Conservation (phyloP, 2,329 filamentous ascomycete species). For the Diaporthe sp. region DNA sequence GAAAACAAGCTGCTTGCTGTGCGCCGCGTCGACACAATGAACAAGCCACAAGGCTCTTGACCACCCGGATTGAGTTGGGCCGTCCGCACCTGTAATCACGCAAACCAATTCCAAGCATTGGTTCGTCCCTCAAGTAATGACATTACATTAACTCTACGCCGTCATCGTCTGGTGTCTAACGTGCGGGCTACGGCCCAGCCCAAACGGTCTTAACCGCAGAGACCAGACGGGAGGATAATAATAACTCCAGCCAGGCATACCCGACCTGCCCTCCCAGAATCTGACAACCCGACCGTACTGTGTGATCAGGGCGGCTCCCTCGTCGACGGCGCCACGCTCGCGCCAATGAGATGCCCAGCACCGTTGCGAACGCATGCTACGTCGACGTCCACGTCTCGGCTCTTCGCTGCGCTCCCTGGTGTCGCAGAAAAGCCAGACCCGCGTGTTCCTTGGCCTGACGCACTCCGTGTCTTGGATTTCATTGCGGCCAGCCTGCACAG, state of each 20-base stretch:
- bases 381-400: background rate
- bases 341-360: conserved; percentile 29
- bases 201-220: conserved; percentile 9
- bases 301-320: conserved; percentile 1
- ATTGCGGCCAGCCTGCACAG: conserved; percentile 32
- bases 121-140: conserved; percentile 8
- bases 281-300: background rate
- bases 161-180: conserved; percentile 7
- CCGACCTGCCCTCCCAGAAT: background rate
- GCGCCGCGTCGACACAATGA: background rate
- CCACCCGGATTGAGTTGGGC: background rate
- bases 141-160: background rate
- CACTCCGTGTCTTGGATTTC: conserved; percentile 31
- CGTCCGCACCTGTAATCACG: background rate
- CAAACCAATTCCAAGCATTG: background rate
- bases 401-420: background rate
- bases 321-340: conserved; percentile 21
- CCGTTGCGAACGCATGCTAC: background rate
- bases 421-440: conserved; percentile 18
- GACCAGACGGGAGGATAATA: conserved; percentile 28
- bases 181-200: background rate
- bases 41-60: background rate
- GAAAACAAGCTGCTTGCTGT: conserved; percentile 17
- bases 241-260: background rate
- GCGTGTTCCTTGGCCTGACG: conserved; percentile 26